These are phyloP conservation scores for Elsinoe australis DNA, from an alignment of 2,329 filamentous ascomycete genomes.

Conservation along the genomic window DNA sequence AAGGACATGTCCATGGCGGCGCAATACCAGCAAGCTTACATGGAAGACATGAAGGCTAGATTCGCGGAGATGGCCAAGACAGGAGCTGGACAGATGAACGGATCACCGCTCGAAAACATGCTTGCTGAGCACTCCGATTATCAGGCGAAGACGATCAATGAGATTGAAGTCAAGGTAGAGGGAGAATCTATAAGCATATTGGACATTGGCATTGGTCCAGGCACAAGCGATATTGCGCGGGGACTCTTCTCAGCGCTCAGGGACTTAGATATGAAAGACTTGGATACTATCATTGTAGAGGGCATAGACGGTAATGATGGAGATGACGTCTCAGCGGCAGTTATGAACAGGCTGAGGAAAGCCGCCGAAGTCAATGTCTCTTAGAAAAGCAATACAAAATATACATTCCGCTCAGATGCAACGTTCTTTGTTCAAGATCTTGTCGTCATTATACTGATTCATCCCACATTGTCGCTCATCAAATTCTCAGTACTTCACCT, in stretches of 20 bases:
- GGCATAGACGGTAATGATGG: constrained; percentile 61
- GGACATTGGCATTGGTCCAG: constrained; percentile 65
- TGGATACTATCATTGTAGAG: constrained; percentile 83
- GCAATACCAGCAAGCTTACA: too few species aligned
- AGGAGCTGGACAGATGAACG: neutral
- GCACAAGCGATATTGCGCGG: constrained; percentile 68
- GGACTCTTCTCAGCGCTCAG: constrained; percentile 81
- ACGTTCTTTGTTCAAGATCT: too few species aligned
- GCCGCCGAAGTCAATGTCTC: constrained; percentile 36
- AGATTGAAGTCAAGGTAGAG: neutral
- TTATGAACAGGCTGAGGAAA: constrained; percentile 47
- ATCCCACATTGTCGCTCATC: too few species aligned
- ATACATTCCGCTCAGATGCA: neutral
- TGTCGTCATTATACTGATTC: too few species aligned
- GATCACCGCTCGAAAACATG: constrained; percentile 1
- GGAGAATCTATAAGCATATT: constrained; percentile 37
- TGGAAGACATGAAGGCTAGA: too few species aligned
- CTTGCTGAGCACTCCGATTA: constrained; percentile 11
- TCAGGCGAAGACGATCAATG: neutral
- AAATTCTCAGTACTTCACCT: constrained; percentile 1
- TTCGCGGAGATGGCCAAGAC: too few species aligned
- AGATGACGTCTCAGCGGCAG: constrained; percentile 70
- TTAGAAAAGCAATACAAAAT: neutral
- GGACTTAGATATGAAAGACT: constrained; percentile 70
- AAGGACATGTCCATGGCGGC: too few species aligned